Evolutionary conservation across 2,329 filamentous ascomycete species (phyloP).

Genomic region (Exophiala xenobiotica): DNA sequence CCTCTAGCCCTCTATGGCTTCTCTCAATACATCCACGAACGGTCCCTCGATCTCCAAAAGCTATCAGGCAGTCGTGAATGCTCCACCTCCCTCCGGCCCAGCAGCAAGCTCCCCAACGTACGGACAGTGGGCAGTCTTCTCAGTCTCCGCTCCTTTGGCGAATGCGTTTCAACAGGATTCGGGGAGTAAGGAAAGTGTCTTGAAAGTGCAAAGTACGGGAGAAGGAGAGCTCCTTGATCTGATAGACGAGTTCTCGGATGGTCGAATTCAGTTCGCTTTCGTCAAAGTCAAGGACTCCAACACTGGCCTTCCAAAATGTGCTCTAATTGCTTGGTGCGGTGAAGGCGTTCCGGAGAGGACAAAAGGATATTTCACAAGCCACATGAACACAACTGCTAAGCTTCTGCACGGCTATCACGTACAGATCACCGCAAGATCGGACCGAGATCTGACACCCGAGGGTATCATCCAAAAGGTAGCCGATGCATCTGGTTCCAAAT

Average conservation of each 20-base stretch:
- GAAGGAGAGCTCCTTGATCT: slow-evolving; percentile 89
- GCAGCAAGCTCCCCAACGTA: slow-evolving; percentile 72
- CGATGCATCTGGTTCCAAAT: slow-evolving; percentile 92
- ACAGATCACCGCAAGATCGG: slow-evolving; percentile 91
- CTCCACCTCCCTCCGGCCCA: slow-evolving; percentile 55
- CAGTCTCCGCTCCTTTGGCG: slow-evolving; percentile 84
- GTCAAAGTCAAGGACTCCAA: slow-evolving; percentile 97
- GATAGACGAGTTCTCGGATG: slow-evolving; percentile 94
- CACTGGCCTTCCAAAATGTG: slow-evolving; percentile 81
- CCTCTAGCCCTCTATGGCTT: slow-evolving; percentile 61
- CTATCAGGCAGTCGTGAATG: slow-evolving; percentile 67
- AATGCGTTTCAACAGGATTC: slow-evolving; percentile 86
- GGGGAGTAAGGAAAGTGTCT: slow-evolving; percentile 82
- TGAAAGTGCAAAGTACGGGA: slow-evolving; percentile 91
- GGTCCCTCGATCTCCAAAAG: slow-evolving; percentile 77
- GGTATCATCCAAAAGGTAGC: slow-evolving; percentile 88
- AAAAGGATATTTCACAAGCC: slow-evolving; percentile 97
- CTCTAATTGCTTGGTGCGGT: slow-evolving; percentile 94
- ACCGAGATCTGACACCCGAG: slow-evolving; percentile 82
- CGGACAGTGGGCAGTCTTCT: slow-evolving; percentile 91
- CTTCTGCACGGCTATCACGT: slow-evolving; percentile 96
- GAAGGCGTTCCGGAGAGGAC: slow-evolving; percentile 97
- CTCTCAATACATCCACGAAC: slow-evolving; percentile 75
- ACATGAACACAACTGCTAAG: slow-evolving; percentile 84
- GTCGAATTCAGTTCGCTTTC: slow-evolving; percentile 94